Evolutionary conservation across 345 rosid genomes (phyloP), one percentile per base, ranked within the genome.

Genomic region (Cardamine occulta): DNA sequence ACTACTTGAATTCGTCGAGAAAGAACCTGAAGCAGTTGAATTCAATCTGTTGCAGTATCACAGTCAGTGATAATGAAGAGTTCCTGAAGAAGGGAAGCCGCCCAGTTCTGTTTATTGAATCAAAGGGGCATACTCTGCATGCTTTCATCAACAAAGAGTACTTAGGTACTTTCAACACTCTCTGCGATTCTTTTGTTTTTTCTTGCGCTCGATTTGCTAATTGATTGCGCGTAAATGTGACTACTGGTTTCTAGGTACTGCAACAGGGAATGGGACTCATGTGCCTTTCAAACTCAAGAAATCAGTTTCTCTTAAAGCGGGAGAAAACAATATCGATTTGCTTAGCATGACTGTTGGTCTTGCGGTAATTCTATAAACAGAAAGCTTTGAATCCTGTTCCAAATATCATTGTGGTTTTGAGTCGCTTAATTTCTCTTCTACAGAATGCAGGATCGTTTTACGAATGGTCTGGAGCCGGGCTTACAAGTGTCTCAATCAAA

Each of bases 111-210:
- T 67, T 85, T 67, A 85, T 95, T 63, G 97, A 92, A 69, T 95
- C 99, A 42, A 84, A 88, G 77, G 99, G 97, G n/a, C 96, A 90
- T 80, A 92, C 92, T 51, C 88, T 92, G 74, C 96, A 88, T 84
- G 87, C 78, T 71, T 95, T 91, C 78, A 87, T 95, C 70, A 92
- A 95, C 83, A 84, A 87, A 62, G 67, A 86, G 67, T 84, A 86
- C 73, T 72, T 86, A 85, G 96, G 97, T 90, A 71, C 39, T 35
- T 28, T 14, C 18, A 28, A 3, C 39, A 56, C 68, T 63, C 52
- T 68, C 37, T 35, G 42, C 14, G 55, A 23, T 74, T 74, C 53
- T 66, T 70, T 39, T 64, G 37, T 78, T 40, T 15, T 32, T 32
- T 40, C 52, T 63, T 1, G 32, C 24, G 7, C 47, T 65, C 7